These are phyloP conservation scores for Kwoniella europaea DNA, from an alignment of 768 basidiomycete genomes.

Conservation along the genomic window DNA sequence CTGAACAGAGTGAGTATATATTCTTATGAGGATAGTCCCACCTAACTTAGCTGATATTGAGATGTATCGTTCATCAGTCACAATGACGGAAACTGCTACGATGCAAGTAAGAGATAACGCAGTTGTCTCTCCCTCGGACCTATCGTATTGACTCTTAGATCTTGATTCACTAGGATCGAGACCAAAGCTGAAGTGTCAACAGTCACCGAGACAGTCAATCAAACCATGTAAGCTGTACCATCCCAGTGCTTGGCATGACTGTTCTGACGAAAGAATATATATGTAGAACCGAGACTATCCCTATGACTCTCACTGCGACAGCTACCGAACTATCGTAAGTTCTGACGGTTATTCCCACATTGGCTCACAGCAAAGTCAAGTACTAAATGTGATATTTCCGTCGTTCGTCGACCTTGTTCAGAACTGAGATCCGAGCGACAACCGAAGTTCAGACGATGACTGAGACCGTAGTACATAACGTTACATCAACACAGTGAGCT, in stretches of 20 bases:
- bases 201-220: constrained; percentile 6
- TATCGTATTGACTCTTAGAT: too few relatives aligned
- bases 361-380: too few relatives aligned
- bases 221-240: constrained; percentile 12
- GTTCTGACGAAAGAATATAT: too few relatives aligned
- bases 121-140: too few relatives aligned
- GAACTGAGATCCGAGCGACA: constrained; percentile 12
- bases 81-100: constrained; percentile 22
- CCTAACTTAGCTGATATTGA: background rate
- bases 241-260: too few relatives aligned
- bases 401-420: background rate
- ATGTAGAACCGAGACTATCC: constrained; percentile 14
- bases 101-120: constrained; percentile 6
- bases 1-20: constrained; percentile 1
- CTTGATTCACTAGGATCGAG: background rate
- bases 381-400: too few relatives aligned
- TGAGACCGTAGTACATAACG: constrained; percentile 19
- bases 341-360: too few relatives aligned
- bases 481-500: constrained; percentile 19
- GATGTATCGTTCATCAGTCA: background rate
- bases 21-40: background rate
- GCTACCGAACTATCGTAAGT: constrained; percentile 15
- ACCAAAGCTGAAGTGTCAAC: constrained; percentile 10
- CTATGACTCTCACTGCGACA: constrained; percentile 9
- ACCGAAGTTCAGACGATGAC: constrained; percentile 21